Evolutionary conservation across 768 basidiomycete species (phyloP), one percentile per base, ranked within the genome.

Genomic region (Auriscalpium vulgare): DNA sequence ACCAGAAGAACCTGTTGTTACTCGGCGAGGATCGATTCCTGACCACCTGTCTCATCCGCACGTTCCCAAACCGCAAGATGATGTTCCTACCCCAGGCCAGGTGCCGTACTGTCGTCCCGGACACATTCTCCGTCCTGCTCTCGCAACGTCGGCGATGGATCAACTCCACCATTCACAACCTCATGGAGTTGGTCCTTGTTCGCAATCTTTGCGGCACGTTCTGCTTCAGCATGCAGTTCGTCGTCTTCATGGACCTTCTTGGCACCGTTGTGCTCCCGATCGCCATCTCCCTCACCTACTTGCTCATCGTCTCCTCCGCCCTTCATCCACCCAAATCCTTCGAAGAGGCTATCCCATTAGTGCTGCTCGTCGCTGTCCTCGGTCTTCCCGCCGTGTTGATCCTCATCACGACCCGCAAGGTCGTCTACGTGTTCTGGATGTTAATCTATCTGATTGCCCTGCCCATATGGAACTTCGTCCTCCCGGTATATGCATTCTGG

Each of bases 201-300:
- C 91, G 90, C 62, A 93, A 99, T 67, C 80, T 97, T 14, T 98
- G 97, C 71, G 97, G 97, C 37, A 98, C 95, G 35, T 99, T 99
- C 73, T 99, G 97, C 77, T 97, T 98, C 75, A 97, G 93, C 72
- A 98, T 97, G 95, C 97, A 98, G 69, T 98, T 98, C 70, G 86
- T 98, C 69, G 94, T 98, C 53, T 92, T 95, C 74, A 94, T 98
- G 91, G 94, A 97, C 70, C 81, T 95, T 46, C 72, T 94, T 57
- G 91, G 91, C 57, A 95, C 91, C 3, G 82, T 92, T 63, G 94
- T 97, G 19, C 81, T 97, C 16, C 97, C 97, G 29, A 84, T 97
- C 65, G 95, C 95, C 59, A 97, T 99, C 65, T 73, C 78, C 53
- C 78, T 99, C 51, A 98, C 97, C 3, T 93, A 93, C 67, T 79